Base-by-base conservation (phyloP, 495 filamentous ascomycete species). In the Xylaria palmicola region DNA sequence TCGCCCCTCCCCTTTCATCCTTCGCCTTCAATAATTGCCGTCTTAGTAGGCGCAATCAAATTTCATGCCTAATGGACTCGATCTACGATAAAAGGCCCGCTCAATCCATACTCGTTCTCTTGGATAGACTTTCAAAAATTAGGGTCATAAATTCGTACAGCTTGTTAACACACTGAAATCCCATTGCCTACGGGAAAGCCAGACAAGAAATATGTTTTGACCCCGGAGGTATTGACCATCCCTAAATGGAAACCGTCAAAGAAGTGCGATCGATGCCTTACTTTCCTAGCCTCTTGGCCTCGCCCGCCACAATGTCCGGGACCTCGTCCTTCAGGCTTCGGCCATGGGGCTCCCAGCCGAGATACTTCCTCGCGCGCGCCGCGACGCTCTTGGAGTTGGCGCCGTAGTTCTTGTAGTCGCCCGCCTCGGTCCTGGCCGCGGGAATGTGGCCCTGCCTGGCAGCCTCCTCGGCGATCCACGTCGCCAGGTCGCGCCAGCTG, bases 401-500 rank as follows among this genome's bases (percentile, higher is more conserved):
- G 0, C 83, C 86, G 77, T 79, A 85, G 15, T 67, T 26, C 22
- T 62, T 60, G 20, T 54, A 43, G 6, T 69, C 61, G 41, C 62
- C 44, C 13, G 71, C 62, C 56, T 67, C 66, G 17, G 88, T 80
- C 37, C 82, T 78, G 1, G 84, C 77, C 10, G 80, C 81, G 19
- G 84, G 71, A 47, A 92, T 82, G 43, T 86, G 82, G 1, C 86
- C 85, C 72, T 87, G 83, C 62, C 84, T 81, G 47, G 84, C 77
- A 6, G 88, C 86, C 65, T 81, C 80, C 56, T 82, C 70, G 0
- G 85, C 88, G 60, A 94, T 74, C 20, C 73, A 70, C 27, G 78
- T 78, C 37, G 88, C 78, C 26, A 92, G 71, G 47, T 90, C 83
- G 32, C 85, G 86, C 90, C 89, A 94, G 27, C 60, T 65, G 67